These are phyloP conservation scores for Fusarium torreyae DNA, from an alignment of 2,329 filamentous ascomycete genomes.

Conservation along the genomic window DNA sequence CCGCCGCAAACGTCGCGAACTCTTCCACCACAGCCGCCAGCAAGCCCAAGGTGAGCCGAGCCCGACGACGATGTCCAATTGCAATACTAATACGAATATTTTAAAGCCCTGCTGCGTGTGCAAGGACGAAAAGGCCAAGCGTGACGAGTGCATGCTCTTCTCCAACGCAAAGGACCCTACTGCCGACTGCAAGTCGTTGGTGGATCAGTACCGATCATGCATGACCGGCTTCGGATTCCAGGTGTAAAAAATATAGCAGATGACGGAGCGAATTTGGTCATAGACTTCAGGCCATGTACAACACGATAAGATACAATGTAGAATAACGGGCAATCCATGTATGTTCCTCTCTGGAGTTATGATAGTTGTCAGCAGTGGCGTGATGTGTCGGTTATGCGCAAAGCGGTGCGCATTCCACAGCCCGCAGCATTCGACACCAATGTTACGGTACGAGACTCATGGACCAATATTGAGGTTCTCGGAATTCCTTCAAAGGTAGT, in stretches of 20 bases:
- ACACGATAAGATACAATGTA: conserved; percentile 46
- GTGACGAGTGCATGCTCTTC: conserved; percentile 99
- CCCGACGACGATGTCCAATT: conserved; percentile 29
- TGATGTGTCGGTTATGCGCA: conserved; percentile 25
- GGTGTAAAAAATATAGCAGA: conserved; percentile 57
- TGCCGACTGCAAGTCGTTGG: conserved; percentile 84
- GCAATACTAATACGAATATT: conserved; percentile 14
- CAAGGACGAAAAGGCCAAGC: conserved; percentile 91
- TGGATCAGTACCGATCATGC: conserved; percentile 89
- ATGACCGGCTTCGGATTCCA: conserved; percentile 96
- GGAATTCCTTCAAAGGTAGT: background rate
- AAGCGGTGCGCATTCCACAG: background rate
- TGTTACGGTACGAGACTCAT: fast-evolving
- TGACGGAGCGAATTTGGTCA: conserved; percentile 18
- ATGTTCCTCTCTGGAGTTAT: conserved; percentile 42
- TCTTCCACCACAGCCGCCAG: conserved; percentile 49
- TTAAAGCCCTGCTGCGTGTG: conserved; percentile 96
- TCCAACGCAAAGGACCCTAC: conserved; percentile 86
- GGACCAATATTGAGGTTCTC: background rate
- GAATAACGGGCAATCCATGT: conserved; percentile 43
- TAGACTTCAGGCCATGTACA: conserved; percentile 41
- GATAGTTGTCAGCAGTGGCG: conserved; percentile 34
- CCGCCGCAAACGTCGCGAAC: conserved; percentile 51
- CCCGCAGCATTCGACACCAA: too few relatives aligned
- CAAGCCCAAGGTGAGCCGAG: conserved; percentile 61